Evolutionary conservation across 2,329 filamentous ascomycete species (phyloP).

Genomic region (Emericellopsis cladophorae): DNA sequence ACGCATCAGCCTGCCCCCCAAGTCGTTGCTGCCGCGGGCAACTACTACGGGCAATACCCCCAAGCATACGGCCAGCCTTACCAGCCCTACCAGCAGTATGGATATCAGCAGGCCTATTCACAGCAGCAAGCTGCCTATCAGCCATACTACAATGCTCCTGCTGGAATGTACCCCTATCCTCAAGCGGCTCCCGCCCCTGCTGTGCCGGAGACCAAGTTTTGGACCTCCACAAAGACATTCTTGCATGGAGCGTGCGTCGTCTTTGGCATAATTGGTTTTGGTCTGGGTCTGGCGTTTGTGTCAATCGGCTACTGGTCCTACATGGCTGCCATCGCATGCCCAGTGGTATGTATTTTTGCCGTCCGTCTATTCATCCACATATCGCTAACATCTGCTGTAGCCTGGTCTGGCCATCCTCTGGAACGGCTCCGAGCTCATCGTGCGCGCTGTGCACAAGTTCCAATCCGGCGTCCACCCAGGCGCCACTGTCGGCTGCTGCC

Average conservation of each 20-base stretch:
- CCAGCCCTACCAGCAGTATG: conserved; percentile 8
- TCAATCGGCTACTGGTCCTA: conserved; percentile 3
- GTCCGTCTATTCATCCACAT: background rate
- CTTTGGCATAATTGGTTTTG: conserved; percentile 13
- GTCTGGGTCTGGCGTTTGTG: conserved; percentile 12
- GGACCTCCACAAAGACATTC: conserved; percentile 16
- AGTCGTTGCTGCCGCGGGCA: conserved; percentile 4
- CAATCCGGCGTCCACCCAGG: conserved; percentile 27
- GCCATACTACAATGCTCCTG: conserved; percentile 1
- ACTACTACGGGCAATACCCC: conserved; percentile 7
- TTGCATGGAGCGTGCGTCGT: conserved; percentile 15
- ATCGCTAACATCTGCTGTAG: conserved; percentile 10
- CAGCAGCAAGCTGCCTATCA: conserved; percentile 1
- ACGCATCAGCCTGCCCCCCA: conserved; percentile 1
- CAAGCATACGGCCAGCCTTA: conserved; percentile 12
- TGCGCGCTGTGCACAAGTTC: conserved; percentile 16
- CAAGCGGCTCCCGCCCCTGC: conserved; percentile 5
- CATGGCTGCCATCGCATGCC: conserved; percentile 4
- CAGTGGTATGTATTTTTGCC: conserved; percentile 4
- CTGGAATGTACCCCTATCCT: conserved; percentile 3
- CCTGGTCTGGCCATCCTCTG: conserved; percentile 21
- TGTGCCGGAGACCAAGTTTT: conserved; percentile 8
- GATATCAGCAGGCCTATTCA: background rate
- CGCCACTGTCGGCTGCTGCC: conserved; percentile 26
- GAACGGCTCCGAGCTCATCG: conserved; percentile 24